phyloP scores from a whole-genome alignment of 2,329 filamentous ascomycete species.

The Sporothrix dimorphospora region DNA sequence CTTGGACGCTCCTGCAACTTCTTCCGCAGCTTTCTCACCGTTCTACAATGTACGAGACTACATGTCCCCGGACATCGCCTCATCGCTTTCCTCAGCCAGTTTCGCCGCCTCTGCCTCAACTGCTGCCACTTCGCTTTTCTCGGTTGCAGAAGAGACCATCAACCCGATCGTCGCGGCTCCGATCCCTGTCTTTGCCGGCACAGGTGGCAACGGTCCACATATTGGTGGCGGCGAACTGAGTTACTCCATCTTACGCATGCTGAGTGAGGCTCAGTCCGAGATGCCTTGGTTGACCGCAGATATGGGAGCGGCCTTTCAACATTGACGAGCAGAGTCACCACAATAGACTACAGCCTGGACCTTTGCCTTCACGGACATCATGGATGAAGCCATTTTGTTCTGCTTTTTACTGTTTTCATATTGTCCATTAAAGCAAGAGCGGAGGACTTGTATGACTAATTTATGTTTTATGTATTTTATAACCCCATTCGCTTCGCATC shows the following conservation, averaged over 20 bases:
- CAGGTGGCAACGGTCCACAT: neutral
- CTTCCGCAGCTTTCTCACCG: neutral
- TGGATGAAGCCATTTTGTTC: neutral
- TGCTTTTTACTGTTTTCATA: too few species aligned
- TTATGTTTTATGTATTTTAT: neutral
- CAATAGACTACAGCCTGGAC: neutral
- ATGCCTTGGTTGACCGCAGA: neutral
- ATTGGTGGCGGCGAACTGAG: neutral
- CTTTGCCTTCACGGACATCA: neutral
- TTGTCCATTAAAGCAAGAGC: neutral
- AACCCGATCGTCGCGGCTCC: neutral
- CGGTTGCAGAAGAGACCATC: neutral
- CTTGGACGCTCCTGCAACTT: neutral
- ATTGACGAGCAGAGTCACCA: too few species aligned
- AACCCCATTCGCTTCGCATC: neutral
- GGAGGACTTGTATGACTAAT: neutral
- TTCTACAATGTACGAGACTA: neutral
- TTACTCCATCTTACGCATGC: neutral
- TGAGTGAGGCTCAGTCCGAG: neutral
- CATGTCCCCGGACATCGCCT: neutral
- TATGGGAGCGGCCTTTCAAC: neutral
- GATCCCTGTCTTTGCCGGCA: neutral
- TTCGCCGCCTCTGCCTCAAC: neutral
- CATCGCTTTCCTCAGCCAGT: neutral
- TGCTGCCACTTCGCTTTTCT: neutral